phyloP scores from a whole-genome alignment of 2,329 filamentous ascomycete genomes.

The Pseudopyrenochaeta lycopersici region DNA sequence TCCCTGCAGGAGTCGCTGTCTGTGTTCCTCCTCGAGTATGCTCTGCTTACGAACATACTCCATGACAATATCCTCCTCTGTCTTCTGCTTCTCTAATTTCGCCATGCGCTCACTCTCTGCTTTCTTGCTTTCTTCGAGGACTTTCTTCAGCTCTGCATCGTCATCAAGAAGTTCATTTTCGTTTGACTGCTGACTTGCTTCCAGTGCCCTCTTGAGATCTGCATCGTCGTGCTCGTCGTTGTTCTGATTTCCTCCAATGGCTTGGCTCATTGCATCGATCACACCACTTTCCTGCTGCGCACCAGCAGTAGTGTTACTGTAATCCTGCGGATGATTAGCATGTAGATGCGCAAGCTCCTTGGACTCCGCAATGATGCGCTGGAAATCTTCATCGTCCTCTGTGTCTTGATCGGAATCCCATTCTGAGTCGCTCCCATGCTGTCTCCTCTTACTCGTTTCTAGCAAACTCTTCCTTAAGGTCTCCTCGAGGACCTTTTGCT shows the following conservation, averaged over 20 bases:
- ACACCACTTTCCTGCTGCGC: constrained; percentile 16
- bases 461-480: constrained; percentile 55
- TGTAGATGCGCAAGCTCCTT: constrained; percentile 43
- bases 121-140: constrained; percentile 36
- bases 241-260: constrained; percentile 6
- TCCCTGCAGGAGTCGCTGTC: constrained; percentile 18
- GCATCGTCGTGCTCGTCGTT: background rate
- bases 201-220: constrained; percentile 35
- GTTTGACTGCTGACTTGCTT: constrained; percentile 36
- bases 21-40: constrained; percentile 65
- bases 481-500: constrained; percentile 55
- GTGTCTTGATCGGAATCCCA: constrained; percentile 39
- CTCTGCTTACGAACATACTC: constrained; percentile 83
- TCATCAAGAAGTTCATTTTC: background rate
- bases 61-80: constrained; percentile 76
- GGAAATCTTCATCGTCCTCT: constrained; percentile 48
- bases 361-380: constrained; percentile 46
- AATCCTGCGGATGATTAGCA: constrained; percentile 25
- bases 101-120: constrained; percentile 51
- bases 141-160: constrained; percentile 29
- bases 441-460: constrained; percentile 44
- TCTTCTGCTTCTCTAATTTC: constrained; percentile 53
- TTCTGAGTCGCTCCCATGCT: constrained; percentile 32
- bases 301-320: constrained; percentile 11
- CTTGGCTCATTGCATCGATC: constrained; percentile 14